phyloP scores from a whole-genome alignment of 2,329 filamentous ascomycete species.

The Talaromyces pinophilus region DNA sequence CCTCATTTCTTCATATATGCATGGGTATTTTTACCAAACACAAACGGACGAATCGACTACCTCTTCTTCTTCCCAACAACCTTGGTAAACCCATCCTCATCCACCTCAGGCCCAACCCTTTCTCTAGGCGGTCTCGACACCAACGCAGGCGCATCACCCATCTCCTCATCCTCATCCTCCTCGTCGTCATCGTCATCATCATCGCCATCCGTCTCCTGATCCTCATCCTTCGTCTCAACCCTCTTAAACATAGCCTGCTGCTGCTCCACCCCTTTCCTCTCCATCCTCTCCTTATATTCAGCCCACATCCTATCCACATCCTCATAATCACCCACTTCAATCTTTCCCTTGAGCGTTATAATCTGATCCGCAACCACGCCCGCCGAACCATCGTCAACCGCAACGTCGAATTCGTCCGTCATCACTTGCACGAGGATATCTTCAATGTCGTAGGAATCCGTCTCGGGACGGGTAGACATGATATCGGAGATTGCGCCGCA shows the following conservation, averaged over 20 bases:
- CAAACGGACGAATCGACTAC: slow-evolving; percentile 27
- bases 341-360: slow-evolving; percentile 64
- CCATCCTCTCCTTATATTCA: slow-evolving; percentile 41
- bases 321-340: slow-evolving; percentile 56
- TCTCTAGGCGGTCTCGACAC: slow-evolving; percentile 59
- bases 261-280: slow-evolving; percentile 38
- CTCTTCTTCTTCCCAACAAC: slow-evolving; percentile 69
- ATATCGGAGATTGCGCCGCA: slow-evolving; percentile 83
- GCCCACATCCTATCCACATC: slow-evolving; percentile 64
- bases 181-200: slow-evolving; percentile 61
- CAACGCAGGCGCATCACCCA: slow-evolving; percentile 68
- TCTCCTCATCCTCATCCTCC: slow-evolving; percentile 63
- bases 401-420: slow-evolving; percentile 92
- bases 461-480: slow-evolving; percentile 61
- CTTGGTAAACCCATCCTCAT: slow-evolving; percentile 80
- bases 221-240: slow-evolving; percentile 51
- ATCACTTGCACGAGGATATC: slow-evolving; percentile 84
- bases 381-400: slow-evolving; percentile 85
- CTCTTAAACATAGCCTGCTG: slow-evolving; percentile 36
- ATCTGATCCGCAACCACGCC: slow-evolving; percentile 73
- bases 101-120: slow-evolving; percentile 69
- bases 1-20: not conserved
- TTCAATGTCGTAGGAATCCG: slow-evolving; percentile 79
- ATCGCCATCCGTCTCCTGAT: slow-evolving; percentile 58
- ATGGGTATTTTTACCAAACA: slow-evolving; percentile 5